A percentile compares a stretch with the other conserved stretches of the same genome.
phyloP scores from a whole-genome alignment of 2,329 filamentous ascomycete genomes.

The Talaromyces marneffei region DNA sequence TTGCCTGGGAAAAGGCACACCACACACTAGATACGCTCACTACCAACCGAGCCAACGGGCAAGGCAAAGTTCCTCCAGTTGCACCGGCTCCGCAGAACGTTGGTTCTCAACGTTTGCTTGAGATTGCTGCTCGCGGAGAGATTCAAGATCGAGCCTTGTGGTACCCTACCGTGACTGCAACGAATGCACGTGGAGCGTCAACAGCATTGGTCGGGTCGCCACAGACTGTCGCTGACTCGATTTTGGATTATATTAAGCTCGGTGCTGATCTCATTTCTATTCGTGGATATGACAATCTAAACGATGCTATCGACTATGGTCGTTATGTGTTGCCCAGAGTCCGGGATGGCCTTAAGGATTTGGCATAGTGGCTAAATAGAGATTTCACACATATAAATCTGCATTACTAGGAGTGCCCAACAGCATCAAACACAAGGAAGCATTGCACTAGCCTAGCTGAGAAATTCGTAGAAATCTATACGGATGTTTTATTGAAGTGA shows the following conservation, averaged over 20 bases:
- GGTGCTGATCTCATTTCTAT: conserved; percentile 56
- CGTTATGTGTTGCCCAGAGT: conserved; percentile 51
- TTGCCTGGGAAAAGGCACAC: conserved; percentile 58
- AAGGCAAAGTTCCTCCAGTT: conserved; percentile 26
- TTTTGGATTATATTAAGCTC: conserved; percentile 54
- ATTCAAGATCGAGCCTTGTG: conserved; percentile 58
- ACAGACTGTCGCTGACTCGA: conserved; percentile 49
- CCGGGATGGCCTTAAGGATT: conserved; percentile 19
- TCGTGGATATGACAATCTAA: conserved; percentile 56
- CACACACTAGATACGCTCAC: conserved; percentile 50
- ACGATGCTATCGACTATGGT: conserved; percentile 56
- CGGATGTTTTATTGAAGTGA: neutral
- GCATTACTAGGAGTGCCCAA: neutral
- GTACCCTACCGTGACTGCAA: conserved; percentile 59
- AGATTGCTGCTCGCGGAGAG: conserved; percentile 49
- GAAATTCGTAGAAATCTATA: neutral
- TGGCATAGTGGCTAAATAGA: neutral
- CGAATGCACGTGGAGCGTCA: conserved; percentile 54
- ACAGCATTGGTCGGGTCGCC: conserved; percentile 54
- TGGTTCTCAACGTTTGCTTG: conserved; percentile 53
- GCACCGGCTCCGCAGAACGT: conserved; percentile 50
- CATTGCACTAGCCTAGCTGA: neutral
- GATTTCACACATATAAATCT: neutral
- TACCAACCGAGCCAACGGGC: conserved; percentile 35
- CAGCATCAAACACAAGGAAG: neutral